Evolutionary conservation across 2,329 filamentous ascomycete genomes (phyloP).

Genomic region (Orbilia quercus): DNA sequence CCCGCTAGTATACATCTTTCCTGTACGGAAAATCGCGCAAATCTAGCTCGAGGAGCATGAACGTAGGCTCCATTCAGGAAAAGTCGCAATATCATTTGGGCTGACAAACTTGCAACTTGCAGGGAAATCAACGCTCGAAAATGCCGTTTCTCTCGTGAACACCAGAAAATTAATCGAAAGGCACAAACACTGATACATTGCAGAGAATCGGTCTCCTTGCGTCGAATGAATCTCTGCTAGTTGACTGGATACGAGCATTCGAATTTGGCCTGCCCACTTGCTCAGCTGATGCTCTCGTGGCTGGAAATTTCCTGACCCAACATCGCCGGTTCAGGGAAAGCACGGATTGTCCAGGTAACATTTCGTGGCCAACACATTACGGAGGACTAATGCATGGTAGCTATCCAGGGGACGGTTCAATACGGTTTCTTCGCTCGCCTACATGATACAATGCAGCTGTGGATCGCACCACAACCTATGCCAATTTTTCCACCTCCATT

Average conservation of each 20-base stretch:
- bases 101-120: slow-evolving; percentile 12
- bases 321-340: slow-evolving; percentile 54
- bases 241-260: not conserved
- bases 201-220: too few species aligned
- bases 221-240: too few species aligned
- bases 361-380: slow-evolving; percentile 19
- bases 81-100: not conserved
- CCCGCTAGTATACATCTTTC: slow-evolving; percentile 53
- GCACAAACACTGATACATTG: not conserved
- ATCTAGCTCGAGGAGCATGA: slow-evolving; percentile 46
- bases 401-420: slow-evolving; percentile 37
- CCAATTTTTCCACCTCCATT: slow-evolving; percentile 22
- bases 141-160: not conserved
- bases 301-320: slow-evolving; percentile 31
- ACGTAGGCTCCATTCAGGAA: slow-evolving; percentile 34
- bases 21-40: slow-evolving; percentile 55
- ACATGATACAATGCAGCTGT: slow-evolving; percentile 43
- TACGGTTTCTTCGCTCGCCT: slow-evolving; percentile 26
- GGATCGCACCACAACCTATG: slow-evolving; percentile 19
- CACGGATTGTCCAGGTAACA: slow-evolving; percentile 28
- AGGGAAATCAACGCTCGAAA: not conserved
- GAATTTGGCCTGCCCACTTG: not conserved
- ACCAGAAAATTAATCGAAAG: not conserved
- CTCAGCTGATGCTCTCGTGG: slow-evolving; percentile 15
- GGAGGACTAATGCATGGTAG: slow-evolving; percentile 27